Evolutionary conservation across 352 stramenopile genomes (phyloP), one percentile per base, ranked within the genome.

Genomic region (Phytophthora pisi): DNA sequence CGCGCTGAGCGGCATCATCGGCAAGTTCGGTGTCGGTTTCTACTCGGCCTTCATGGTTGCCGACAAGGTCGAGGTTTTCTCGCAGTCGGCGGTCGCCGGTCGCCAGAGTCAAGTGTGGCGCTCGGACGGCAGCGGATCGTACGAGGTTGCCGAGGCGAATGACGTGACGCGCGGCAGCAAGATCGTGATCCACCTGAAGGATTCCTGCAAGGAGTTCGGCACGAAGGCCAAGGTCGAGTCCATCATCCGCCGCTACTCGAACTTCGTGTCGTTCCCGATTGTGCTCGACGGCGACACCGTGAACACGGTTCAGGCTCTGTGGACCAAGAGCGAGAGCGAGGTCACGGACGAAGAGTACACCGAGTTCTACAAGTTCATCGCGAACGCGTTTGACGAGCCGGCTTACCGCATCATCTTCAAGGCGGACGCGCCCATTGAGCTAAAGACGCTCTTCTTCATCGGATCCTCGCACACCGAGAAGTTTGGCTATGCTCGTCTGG

Each of bases 41-140:
- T 99, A 99, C 83, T 98, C 96, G 5, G 96, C 97, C 15, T 99
- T 99, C 70, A 99, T 99, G 98, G 98, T 99, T 1, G 93, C 93
- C 23, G 92, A 99, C 64, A 92, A 97, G 58, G 97, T 99, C 1
- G 80, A 98, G 57, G 97, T 99, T 8, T 88, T 88, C 52, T 93
- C 90, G 56, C 77, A 93, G 62, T 97, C 84, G 49, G 92, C 85
- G 20, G 59, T 83, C 20, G 53, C 80, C 8, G 81, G 79, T 49
- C 70, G 66, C 61, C 54, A 81, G 49, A 78, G 81, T 58, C 73
- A 88, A 64, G 51, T 94, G 26, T 96, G 88, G 88, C 67, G 78
- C 23, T 96, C 88, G 50, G 88, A 96, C 64, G 88, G 86, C 56
- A 95, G 85, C 55, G 88, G 86, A 34, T 93, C 88, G 63, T 95